phyloP scores from a whole-genome alignment of 495 filamentous ascomycete species.

The Annulohypoxylon bovei region DNA sequence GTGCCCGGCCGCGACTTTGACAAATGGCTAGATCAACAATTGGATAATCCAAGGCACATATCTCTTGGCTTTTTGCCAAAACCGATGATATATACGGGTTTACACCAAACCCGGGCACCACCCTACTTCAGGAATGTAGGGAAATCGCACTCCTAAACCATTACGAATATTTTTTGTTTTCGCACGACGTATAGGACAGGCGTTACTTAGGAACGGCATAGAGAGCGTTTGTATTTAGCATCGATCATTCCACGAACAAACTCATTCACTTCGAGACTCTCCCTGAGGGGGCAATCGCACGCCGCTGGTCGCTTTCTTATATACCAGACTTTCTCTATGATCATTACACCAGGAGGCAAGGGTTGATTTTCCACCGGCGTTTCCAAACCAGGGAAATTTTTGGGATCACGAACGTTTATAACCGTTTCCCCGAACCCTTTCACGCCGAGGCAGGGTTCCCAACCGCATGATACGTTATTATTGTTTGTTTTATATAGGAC shows the following conservation, averaged over 20 bases:
- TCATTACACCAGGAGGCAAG: slow-evolving; percentile 1
- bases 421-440: background rate
- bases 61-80: background rate
- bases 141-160: background rate
- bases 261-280: slow-evolving; percentile 22
- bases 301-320: slow-evolving; percentile 26
- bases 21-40: slow-evolving; percentile 9
- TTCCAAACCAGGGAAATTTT: background rate
- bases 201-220: slow-evolving; percentile 23
- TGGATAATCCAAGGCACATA: slow-evolving; percentile 8
- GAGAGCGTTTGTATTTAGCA: slow-evolving; percentile 35
- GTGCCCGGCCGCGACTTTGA: slow-evolving; percentile 6
- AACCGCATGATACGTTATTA: slow-evolving; percentile 5
- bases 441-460: slow-evolving; percentile 6
- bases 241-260: slow-evolving; percentile 13
- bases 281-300: slow-evolving; percentile 13
- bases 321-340: slow-evolving; percentile 24
- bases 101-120: background rate
- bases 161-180: slow-evolving; percentile 10
- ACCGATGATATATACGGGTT: background rate
- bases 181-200: slow-evolving; percentile 27
- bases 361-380: slow-evolving; percentile 20
- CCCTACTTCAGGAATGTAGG: slow-evolving; percentile 11
- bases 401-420: slow-evolving; percentile 7
- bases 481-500: background rate